Evolutionary conservation across 345 rosid species (phyloP), one percentile per base, ranked within the genome.

Genomic region (Turritis glabra): DNA sequence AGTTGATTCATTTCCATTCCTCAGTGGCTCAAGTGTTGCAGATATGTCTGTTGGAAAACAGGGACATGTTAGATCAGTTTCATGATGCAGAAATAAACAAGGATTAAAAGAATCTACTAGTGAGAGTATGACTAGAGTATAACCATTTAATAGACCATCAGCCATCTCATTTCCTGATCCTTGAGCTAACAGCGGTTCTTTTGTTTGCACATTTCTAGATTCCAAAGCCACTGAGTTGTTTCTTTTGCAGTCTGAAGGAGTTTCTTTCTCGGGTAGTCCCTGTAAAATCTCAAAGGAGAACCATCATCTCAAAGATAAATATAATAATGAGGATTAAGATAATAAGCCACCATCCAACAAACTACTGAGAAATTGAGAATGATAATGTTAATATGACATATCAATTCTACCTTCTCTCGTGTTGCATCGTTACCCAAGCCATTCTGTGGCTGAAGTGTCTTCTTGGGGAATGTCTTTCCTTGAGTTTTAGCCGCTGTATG

Each of bases 111-210:
- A 9, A 35, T 35, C 40, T 4, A 35, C 40, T 35, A n/a, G n/a
- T 35, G 4, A 27, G 26, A 4, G 11, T 33, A 22, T 40, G 40
- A 18, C 19, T 13, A n/a, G 4, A 69, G 21, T 27, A 15, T 43
- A 13, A 43, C 85, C 85, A 60, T 54, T 30, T 19, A 56, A 67
- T 46, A 73, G 76, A 64, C 27, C 26, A 15, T 79, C 76, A 40
- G 33, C n/a, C 67, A 70, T 64, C 46, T 73, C 60, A 48, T 59
- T 55, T 41, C 71, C 79, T 4, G 35, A 41, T 40, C 52, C 74
- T 70, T 72, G 69, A 55, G 64, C 64, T 18, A 43, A 43, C 19
- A 43, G 50, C 59, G 53, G 81, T 76, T 62, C 77, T 35, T 29
- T 70, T 60, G 67, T 80, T 84, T 81, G 77, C 69, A 47, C 14